Percentiles rank a stretch among this genome's conserved stretches.
phyloP scores from a whole-genome alignment of 306 rosid genomes.

The Lathyrus sativus region DNA sequence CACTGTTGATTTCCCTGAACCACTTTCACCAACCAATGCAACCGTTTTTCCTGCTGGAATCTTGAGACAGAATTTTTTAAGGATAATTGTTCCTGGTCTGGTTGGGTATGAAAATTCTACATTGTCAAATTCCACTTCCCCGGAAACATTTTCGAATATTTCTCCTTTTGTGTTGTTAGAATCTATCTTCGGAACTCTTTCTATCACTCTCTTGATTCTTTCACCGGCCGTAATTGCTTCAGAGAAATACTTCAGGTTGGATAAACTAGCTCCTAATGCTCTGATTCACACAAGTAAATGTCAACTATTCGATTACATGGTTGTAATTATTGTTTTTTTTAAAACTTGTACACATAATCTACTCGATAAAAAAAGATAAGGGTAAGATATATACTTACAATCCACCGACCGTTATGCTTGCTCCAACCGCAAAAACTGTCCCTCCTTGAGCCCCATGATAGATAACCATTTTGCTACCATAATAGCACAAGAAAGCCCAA shows the following conservation, averaged over 20 bases:
- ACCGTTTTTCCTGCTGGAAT: conserved; percentile 75
- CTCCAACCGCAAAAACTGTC: conserved; percentile 80
- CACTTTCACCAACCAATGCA: conserved; percentile 58
- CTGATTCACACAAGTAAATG: too few species aligned
- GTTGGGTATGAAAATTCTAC: conserved; percentile 77
- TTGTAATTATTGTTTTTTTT: too few species aligned
- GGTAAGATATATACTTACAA: conserved; percentile 50
- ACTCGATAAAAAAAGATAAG: background rate
- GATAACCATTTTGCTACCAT: conserved; percentile 88
- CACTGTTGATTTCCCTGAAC: conserved; percentile 60
- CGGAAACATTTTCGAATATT: conserved; percentile 42
- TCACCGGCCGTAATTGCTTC: conserved; percentile 81
- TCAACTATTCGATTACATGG: too few species aligned
- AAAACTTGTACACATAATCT: too few species aligned
- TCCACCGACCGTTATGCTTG: conserved; percentile 77
- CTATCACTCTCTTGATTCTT: conserved; percentile 65
- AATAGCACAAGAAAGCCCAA: conserved; percentile 83
- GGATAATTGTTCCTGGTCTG: conserved; percentile 63
- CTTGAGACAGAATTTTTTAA: conserved; percentile 52
- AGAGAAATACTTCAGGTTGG: conserved; percentile 75
- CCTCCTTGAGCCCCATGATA: conserved; percentile 84
- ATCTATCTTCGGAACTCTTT: conserved; percentile 77
- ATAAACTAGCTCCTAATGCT: conserved; percentile 56
- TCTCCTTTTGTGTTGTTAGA: conserved; percentile 67
- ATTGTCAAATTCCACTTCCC: conserved; percentile 66